phyloP scores from a whole-genome alignment of 495 filamentous ascomycete genomes.

The Trichocladium uniseriatum region DNA sequence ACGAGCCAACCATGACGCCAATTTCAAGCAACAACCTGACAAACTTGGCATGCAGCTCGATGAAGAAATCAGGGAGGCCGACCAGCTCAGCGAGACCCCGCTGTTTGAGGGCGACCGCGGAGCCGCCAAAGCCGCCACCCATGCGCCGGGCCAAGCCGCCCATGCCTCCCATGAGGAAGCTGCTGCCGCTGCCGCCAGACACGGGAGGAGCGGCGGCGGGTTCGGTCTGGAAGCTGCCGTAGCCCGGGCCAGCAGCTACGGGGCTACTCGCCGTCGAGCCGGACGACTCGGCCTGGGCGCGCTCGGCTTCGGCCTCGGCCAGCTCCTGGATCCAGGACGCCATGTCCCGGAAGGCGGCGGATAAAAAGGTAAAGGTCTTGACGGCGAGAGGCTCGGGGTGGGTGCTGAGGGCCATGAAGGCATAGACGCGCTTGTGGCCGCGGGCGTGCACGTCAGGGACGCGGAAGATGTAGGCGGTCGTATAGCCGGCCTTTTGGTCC shows the following conservation, averaged over 20 bases:
- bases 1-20: constrained; percentile 40
- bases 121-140: constrained; percentile 30
- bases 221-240: constrained; percentile 21
- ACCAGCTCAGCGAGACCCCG: constrained; percentile 78
- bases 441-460: constrained; percentile 82
- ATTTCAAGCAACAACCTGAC: constrained; percentile 63
- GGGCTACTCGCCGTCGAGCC: constrained; percentile 30
- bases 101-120: constrained; percentile 48
- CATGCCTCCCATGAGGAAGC: constrained; percentile 38
- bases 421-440: constrained; percentile 77
- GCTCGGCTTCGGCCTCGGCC: constrained; percentile 52
- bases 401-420: constrained; percentile 68
- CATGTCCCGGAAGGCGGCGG: constrained; percentile 65
- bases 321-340: constrained; percentile 59
- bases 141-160: constrained; percentile 31
- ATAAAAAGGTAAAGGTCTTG: constrained; percentile 65
- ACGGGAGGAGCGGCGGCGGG: constrained; percentile 19
- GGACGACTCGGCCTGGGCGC: constrained; percentile 31
- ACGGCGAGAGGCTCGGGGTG: constrained; percentile 66
- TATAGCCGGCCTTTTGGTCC: constrained; percentile 72
- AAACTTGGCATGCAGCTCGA: constrained; percentile 75
- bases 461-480: constrained; percentile 86
- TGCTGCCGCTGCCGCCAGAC: constrained; percentile 23
- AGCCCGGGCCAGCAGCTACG: constrained; percentile 19
- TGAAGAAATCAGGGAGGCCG: constrained; percentile 78